phyloP scores from a whole-genome alignment of 2,329 filamentous ascomycete genomes.

The Amauroascus verrucosus region DNA sequence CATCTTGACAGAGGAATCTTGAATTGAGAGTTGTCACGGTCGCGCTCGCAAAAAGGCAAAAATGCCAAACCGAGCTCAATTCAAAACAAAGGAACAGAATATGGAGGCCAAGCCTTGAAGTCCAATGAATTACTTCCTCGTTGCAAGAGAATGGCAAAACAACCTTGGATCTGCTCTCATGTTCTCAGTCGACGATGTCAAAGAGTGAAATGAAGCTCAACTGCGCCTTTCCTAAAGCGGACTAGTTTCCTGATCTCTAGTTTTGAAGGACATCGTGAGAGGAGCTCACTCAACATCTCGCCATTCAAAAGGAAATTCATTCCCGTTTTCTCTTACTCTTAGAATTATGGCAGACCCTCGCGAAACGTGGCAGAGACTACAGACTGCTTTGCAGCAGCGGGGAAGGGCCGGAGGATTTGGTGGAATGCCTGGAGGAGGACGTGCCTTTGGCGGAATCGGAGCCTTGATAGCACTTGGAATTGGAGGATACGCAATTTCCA shows the following conservation, averaged over 20 bases:
- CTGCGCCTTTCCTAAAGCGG: conserved; percentile 11
- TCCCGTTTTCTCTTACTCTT: not conserved
- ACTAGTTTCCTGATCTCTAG: conserved; percentile 17
- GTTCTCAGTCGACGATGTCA: too few species aligned
- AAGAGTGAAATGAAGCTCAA: not conserved
- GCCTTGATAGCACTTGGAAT: conserved; percentile 44
- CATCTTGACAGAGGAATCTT: conserved; percentile 25
- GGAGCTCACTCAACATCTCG: not conserved
- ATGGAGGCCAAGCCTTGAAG: too few species aligned
- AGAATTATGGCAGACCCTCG: conserved; percentile 42
- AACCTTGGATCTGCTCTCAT: not conserved
- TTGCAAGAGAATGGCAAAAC: not conserved
- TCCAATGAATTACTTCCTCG: not conserved
- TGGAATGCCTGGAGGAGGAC: conserved; percentile 43
- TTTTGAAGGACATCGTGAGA: conserved; percentile 10
- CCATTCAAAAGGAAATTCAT: not conserved
- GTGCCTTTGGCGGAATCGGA: conserved; percentile 45
- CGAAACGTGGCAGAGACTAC: conserved; percentile 57
- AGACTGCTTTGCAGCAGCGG: conserved; percentile 50
- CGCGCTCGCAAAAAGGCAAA: too few species aligned
- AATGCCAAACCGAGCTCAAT: not conserved
- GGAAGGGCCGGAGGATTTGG: conserved; percentile 43
- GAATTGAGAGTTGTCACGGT: too few species aligned
- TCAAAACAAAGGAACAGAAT: not conserved
- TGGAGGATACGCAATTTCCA: conserved; percentile 37